Conservation (phyloP, 305 asterid species). For the Striga hermonthica region DNA sequence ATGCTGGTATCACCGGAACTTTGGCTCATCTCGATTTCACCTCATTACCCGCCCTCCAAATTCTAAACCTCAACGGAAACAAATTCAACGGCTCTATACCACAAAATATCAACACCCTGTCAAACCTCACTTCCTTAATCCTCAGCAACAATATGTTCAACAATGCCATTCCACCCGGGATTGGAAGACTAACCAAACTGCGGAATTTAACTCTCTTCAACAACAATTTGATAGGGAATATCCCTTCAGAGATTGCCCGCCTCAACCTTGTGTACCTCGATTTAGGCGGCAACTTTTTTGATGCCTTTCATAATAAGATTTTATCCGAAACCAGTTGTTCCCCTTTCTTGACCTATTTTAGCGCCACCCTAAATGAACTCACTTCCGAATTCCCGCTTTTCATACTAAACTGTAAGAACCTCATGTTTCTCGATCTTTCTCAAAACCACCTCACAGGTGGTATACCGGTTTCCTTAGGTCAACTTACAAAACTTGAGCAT, state of each 20-base stretch:
- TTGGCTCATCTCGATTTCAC: conserved; percentile 41
- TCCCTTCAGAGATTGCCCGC: conserved; percentile 42
- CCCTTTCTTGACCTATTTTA: conserved; percentile 37
- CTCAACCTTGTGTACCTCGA: conserved; percentile 39
- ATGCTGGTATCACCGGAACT: conserved; percentile 37
- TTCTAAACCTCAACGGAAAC: conserved; percentile 44
- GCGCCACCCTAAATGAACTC: conserved; percentile 36
- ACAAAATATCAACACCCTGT: conserved; percentile 38
- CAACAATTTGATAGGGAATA: conserved; percentile 35
- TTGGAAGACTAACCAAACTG: conserved; percentile 38
- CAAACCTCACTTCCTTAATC: conserved; percentile 39
- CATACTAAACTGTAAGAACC: conserved; percentile 38
- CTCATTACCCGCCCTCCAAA: conserved; percentile 39
- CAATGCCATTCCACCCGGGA: conserved; percentile 36
- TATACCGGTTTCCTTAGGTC: background rate
- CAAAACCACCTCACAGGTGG: conserved; percentile 38
- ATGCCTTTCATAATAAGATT: conserved; percentile 38
- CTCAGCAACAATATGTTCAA: conserved; percentile 40
- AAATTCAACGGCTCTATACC: conserved; percentile 52
- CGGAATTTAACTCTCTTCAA: conserved; percentile 35
- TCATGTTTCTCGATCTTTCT: conserved; percentile 52
- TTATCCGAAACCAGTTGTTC: conserved; percentile 28
- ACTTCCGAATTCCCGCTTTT: conserved; percentile 43
- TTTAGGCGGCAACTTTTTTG: conserved; percentile 40
- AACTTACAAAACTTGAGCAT: background rate